Base-by-base conservation (phyloP, 495 filamentous ascomycete species). In the Penicillium verhagenii region DNA sequence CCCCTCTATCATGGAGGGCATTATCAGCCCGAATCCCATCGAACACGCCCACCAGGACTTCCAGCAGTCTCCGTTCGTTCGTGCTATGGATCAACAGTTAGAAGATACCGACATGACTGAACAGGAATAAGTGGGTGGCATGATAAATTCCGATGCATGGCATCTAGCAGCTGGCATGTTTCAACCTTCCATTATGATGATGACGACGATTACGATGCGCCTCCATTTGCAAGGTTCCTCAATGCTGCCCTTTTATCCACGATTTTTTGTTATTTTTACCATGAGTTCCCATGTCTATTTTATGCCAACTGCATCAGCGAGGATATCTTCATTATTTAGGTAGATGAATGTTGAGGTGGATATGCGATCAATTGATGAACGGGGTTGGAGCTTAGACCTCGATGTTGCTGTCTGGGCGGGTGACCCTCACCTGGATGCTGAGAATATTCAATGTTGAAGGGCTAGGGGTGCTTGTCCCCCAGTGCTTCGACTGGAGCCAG, bases 221-320 rank as follows among this genome's bases (percentile, higher is more conserved):
- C 7, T 16, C 25, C n/a, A n/a, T n/a, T n/a, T n/a, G n/a, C n/a
- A n/a, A n/a, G n/a, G n/a, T n/a, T n/a, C n/a, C n/a, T n/a, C n/a
- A n/a, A n/a, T n/a, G n/a, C n/a, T n/a, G n/a, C n/a, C 37, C 19
- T 13, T 40, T 13, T 6, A n/a, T 13, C 4, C 19, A 6, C 14
- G 28, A 47, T 47, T 42, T n/a, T 16, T 14, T n/a, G 1, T 35
- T 35, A n/a, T 35, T 35, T 35, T 54, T 54, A 40, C 31, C 26
- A 24, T 33, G 43, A 18, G 37, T 40, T 31, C 14, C 39, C 38
- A 57, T 35, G 31, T 53, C 46, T 54, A 48, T n/a, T 56, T 46
- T 52, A 60, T 52, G 44, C 56, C 33, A 47, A 21, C 44, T 58
- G 63, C 60, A 66, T 66, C 45, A 58, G 57, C 53, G 53, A 49